Conservation (phyloP, 176 grass and related monocot genomes). For the Poa annua region DNA sequence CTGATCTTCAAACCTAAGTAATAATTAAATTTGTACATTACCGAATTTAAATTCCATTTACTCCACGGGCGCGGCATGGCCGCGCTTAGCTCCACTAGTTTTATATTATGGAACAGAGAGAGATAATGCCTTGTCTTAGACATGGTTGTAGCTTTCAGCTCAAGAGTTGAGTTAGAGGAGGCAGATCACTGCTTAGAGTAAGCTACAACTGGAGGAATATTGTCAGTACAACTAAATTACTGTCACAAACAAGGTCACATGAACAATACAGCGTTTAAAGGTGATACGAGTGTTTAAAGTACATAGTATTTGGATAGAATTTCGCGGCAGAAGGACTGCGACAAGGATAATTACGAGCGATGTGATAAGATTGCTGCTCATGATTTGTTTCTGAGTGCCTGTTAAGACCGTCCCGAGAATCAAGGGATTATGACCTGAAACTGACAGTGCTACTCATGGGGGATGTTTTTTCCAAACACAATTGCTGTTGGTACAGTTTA, state of each 20-base stretch:
- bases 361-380: constrained; percentile 32
- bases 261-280: constrained; percentile 18
- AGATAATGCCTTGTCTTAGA: not conserved
- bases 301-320: constrained; percentile 12
- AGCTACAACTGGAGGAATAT: not conserved
- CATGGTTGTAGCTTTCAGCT: not conserved
- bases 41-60: too few relatives aligned
- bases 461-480: not conserved
- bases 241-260: not conserved
- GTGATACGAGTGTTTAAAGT: not conserved
- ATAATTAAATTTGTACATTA: too few relatives aligned
- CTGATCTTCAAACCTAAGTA: too few relatives aligned
- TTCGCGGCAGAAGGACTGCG: constrained; percentile 26
- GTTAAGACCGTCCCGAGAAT: constrained; percentile 10
- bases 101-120: too few relatives aligned
- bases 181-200: not conserved
- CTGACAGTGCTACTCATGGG: not conserved
- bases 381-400: not conserved
- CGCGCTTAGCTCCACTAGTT: too few relatives aligned
- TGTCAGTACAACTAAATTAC: not conserved
- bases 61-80: too few relatives aligned
- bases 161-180: not conserved
- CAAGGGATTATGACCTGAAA: constrained; percentile 1
- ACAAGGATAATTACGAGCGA: constrained; percentile 39
- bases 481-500: constrained; percentile 21